Percentiles rank a stretch among this genome's conserved stretches.
Evolutionary conservation across 495 filamentous ascomycete genomes (phyloP).

Genomic region (Podospora pseudoanserina): DNA sequence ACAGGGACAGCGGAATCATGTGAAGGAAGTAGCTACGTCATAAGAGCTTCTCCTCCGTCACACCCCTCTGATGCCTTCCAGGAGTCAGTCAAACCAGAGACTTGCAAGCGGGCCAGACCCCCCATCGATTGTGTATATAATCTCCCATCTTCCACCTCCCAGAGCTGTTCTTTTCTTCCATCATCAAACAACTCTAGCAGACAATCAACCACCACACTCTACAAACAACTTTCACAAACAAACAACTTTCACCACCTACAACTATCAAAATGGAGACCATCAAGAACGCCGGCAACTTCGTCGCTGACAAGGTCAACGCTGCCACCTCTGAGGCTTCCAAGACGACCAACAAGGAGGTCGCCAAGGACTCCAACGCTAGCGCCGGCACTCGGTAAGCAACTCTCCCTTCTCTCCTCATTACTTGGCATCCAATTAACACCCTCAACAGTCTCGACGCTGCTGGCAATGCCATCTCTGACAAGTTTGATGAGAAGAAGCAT

Average conservation of each 20-base stretch:
- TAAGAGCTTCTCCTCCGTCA: slow-evolving; percentile 3
- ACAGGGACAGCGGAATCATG: background rate
- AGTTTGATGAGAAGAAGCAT: slow-evolving; percentile 54
- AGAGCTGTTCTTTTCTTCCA: slow-evolving; percentile 17
- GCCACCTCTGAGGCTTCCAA: slow-evolving; percentile 49
- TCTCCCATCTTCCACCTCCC: slow-evolving; percentile 15
- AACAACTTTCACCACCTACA: slow-evolving; percentile 27
- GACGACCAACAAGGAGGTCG: slow-evolving; percentile 64
- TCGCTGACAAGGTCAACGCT: slow-evolving; percentile 56
- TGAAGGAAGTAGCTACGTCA: slow-evolving; percentile 3
- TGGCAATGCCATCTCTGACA: slow-evolving; percentile 55
- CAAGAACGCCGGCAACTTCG: slow-evolving; percentile 59
- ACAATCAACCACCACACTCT: slow-evolving; percentile 16
- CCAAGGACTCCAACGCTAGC: slow-evolving; percentile 53
- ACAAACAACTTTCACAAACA: slow-evolving; percentile 31
- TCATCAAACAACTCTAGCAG: slow-evolving; percentile 25
- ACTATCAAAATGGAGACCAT: slow-evolving; percentile 54
- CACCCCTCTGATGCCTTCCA: slow-evolving; percentile 14
- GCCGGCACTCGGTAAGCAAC: slow-evolving; percentile 49
- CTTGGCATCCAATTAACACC: slow-evolving; percentile 17
- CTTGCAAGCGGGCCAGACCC: slow-evolving; percentile 2
- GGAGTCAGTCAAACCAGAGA: background rate
- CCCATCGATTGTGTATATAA: slow-evolving; percentile 27
- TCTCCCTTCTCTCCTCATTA: background rate
- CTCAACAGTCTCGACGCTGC: slow-evolving; percentile 47